Conservation (phyloP, 1,139 yeast species). For the Diutina ranongensis region DNA sequence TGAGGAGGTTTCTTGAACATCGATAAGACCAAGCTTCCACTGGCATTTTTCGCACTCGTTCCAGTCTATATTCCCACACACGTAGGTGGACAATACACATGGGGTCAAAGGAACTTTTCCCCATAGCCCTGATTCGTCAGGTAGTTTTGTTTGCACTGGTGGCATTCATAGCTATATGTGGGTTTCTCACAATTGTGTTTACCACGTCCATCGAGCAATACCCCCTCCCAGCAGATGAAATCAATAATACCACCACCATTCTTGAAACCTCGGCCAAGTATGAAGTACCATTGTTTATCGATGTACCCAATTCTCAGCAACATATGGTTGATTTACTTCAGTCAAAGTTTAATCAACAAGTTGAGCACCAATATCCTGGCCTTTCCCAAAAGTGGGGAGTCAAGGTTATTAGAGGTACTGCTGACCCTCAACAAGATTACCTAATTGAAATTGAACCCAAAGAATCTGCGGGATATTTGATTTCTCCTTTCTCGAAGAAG, state of each 20-base stretch:
- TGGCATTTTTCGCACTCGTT: too few relatives aligned
- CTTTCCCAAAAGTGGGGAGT: background rate
- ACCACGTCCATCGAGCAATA: constrained; percentile 3
- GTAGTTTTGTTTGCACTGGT: background rate
- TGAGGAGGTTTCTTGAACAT: constrained; percentile 16
- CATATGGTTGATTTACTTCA: background rate
- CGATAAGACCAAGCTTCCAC: too few relatives aligned
- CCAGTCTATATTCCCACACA: too few relatives aligned
- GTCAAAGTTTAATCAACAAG: background rate
- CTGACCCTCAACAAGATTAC: background rate
- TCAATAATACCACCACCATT: background rate
- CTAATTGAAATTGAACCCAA: background rate
- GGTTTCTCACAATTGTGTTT: background rate
- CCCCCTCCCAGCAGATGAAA: background rate
- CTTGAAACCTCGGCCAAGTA: background rate
- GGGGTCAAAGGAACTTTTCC: constrained; percentile 3
- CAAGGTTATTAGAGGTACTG: background rate
- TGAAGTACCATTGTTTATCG: background rate
- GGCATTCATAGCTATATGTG: background rate
- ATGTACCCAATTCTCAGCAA: constrained; percentile 2
- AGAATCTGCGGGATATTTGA: background rate
- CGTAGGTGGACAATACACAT: too few relatives aligned
- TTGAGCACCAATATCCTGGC: background rate
- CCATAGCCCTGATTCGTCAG: background rate
- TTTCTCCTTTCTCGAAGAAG: background rate